Base-by-base conservation (phyloP, 805 yeast species). In the Spathaspora arborariae region DNA sequence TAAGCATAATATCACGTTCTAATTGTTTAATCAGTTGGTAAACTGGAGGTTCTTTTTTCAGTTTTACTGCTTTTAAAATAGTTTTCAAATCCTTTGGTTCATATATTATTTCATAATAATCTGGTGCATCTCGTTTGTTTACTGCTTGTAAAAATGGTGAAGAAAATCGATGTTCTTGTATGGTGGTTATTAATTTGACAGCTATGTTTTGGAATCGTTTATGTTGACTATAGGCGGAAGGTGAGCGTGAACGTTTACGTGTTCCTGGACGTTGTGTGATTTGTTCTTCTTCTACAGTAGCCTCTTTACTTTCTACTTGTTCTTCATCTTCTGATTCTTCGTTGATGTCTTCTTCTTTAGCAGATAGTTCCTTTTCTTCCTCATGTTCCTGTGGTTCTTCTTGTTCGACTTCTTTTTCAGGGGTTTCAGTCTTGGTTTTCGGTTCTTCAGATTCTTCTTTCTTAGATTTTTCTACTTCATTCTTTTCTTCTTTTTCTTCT, bases 71-170 rank as follows among this genome's bases (percentile, higher is more conserved):
- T 39, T 74, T 72, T 50, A 77, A 71, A 36, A 88, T 79, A 5
- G 81, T 78, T 56, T 85, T 83, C 51, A 87, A 63, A 60, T 88
- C 92, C 20, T 79, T 78, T 0, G 96, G 94, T 21, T 74, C 68
- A 51, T 77, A 72, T 11, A 87, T 78, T 27, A 85, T 65, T 18
- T 76, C 70, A 56, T 79, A 75, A 58, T 88, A 88, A 42, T 82
- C 78, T 1, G 86, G 88, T 5, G 90, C 92, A 45, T 79, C 87
- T 47, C 76, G 68, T 47, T 74, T 76, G 51, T 75, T 78, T 13
- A 88, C 94, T 0, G 94, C 88, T 45, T 76, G 79, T 34, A 84
- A 59, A 59, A 88, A 88, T 47, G 87, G 82, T 0, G 90, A 82
- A 0, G 94, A 86, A 56, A 78, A 84, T 47, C 88, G 71, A 60